Conservation (phyloP, 345 rosid genomes). For the Durio zibethinus region DNA sequence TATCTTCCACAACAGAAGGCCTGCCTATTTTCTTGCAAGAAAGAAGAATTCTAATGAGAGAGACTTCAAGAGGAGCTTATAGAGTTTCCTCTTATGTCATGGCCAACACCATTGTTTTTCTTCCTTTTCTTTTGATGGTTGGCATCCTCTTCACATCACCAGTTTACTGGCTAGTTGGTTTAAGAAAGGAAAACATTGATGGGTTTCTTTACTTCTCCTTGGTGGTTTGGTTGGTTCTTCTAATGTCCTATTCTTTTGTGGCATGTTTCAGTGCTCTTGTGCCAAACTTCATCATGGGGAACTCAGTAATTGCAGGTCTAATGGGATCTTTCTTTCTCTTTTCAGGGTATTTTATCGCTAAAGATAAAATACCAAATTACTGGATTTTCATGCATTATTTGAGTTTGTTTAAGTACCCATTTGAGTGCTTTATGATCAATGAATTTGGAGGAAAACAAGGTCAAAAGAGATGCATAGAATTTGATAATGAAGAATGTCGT, state of each 20-base stretch:
- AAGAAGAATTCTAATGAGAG: conserved; percentile 69
- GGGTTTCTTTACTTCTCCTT: conserved; percentile 71
- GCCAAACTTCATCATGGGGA: conserved; percentile 93
- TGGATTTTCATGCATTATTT: conserved; percentile 85
- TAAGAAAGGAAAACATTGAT: conserved; percentile 43
- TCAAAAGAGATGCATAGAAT: conserved; percentile 35
- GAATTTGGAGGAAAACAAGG: conserved; percentile 67
- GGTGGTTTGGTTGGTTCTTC: conserved; percentile 71
- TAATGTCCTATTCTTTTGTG: conserved; percentile 84
- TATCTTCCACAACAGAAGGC: conserved; percentile 87
- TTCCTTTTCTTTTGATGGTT: conserved; percentile 69
- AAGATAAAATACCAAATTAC: conserved; percentile 64
- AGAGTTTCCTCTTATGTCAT: conserved; percentile 67
- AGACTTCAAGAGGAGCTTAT: conserved; percentile 79
- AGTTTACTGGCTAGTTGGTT: conserved; percentile 86
- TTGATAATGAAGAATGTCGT: conserved; percentile 33
- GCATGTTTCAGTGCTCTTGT: conserved; percentile 91
- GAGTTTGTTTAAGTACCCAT: conserved; percentile 82
- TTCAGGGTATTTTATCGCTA: conserved; percentile 74
- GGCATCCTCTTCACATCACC: conserved; percentile 65
- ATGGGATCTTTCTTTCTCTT: conserved; percentile 95
- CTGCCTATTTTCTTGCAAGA: conserved; percentile 86
- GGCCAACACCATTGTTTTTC: conserved; percentile 62
- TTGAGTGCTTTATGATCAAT: conserved; percentile 73
- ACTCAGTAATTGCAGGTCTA: conserved; percentile 78